phyloP scores from a whole-genome alignment of 1,284 basidiomycete species.

The Rhodotorula sp. region DNA sequence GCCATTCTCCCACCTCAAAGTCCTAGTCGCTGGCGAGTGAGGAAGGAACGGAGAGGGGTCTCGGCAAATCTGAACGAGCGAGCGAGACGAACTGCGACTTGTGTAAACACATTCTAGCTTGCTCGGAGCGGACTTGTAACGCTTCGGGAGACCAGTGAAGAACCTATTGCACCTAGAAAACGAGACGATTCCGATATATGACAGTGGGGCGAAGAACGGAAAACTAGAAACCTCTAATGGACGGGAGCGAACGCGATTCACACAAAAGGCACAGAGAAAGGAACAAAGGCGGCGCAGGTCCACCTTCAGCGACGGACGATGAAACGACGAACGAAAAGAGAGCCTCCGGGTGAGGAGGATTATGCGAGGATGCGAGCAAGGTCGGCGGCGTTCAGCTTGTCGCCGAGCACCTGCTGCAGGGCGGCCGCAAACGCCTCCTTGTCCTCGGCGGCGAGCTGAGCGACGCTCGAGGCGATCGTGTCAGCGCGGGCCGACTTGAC shows the following conservation, averaged over 20 bases:
- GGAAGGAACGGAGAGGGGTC: too few species aligned
- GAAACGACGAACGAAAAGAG: not conserved
- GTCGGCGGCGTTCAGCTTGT: constrained; percentile 30
- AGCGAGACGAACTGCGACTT: not conserved
- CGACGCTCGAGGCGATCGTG: constrained; percentile 45
- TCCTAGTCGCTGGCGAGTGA: not conserved
- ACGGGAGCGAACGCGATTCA: not conserved
- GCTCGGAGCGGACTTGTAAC: too few species aligned
- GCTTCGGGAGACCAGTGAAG: not conserved
- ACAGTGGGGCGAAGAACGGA: not conserved
- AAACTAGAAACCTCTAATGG: not conserved
- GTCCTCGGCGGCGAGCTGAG: constrained; percentile 45
- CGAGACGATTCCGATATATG: not conserved
- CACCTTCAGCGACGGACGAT: not conserved
- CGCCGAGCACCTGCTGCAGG: constrained; percentile 35
- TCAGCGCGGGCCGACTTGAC: constrained; percentile 43
- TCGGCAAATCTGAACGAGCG: not conserved
- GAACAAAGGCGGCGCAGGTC: not conserved
- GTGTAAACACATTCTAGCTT: too few species aligned
- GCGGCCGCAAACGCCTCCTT: constrained; percentile 36
- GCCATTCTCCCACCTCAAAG: not conserved
- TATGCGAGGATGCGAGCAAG: constrained; percentile 21
- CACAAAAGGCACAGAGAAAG: not conserved
- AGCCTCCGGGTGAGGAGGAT: not conserved
- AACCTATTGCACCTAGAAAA: not conserved